Evolutionary conservation across 371 early-diverging fungal species (phyloP).

Genomic region (Lichtheimia corymbifera): DNA sequence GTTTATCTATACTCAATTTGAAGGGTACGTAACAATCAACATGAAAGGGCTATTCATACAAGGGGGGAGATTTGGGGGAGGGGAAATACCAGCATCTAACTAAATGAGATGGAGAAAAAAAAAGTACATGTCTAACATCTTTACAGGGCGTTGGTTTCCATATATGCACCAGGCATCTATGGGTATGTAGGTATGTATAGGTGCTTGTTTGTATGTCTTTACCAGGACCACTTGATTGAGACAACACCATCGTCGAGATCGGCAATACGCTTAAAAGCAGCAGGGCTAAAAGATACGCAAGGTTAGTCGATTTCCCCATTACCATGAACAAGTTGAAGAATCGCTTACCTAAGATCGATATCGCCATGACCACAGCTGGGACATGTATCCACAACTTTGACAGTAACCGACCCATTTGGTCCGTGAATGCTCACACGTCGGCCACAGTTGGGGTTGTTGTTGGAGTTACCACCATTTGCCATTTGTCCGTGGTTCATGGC

Average conservation of each 20-base stretch:
- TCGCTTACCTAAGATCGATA: constrained; percentile 20
- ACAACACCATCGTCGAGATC: constrained; percentile 34
- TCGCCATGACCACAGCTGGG: constrained; percentile 6
- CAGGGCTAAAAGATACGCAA: too few relatives aligned
- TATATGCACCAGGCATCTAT: too few relatives aligned
- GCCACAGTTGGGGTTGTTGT: constrained; percentile 35
- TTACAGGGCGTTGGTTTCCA: too few relatives aligned
- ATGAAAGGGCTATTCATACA: too few relatives aligned
- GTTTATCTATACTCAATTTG: too few relatives aligned
- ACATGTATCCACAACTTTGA: constrained; percentile 26
- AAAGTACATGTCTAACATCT: too few relatives aligned
- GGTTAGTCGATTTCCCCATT: too few relatives aligned
- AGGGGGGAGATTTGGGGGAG: not conserved
- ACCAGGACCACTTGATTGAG: constrained; percentile 37
- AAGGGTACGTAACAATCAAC: too few relatives aligned
- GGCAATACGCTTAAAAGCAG: constrained; percentile 51
- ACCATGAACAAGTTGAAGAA: too few relatives aligned
- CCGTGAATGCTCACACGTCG: constrained; percentile 15
- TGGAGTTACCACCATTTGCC: constrained; percentile 21
- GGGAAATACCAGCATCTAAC: not conserved
- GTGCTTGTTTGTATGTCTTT: too few relatives aligned
- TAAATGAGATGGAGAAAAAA: not conserved
- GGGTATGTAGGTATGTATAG: too few relatives aligned
- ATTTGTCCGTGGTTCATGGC: constrained; percentile 23
- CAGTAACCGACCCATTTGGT: constrained; percentile 32